Conservation (phyloP, 768 basidiomycete genomes). For the Phaeotremella skinneri region DNA sequence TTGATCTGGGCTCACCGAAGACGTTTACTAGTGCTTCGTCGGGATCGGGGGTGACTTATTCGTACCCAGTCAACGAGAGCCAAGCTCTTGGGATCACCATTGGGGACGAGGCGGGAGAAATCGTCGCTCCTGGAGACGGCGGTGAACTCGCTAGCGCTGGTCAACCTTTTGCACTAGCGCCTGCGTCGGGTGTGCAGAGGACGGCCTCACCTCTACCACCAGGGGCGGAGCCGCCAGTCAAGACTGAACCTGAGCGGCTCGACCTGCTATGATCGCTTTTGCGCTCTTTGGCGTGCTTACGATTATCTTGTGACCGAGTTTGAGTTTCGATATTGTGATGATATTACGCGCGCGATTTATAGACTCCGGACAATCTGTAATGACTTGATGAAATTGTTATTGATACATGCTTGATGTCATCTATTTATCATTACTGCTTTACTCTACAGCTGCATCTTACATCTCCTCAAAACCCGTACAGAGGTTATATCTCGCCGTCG, state of each 20-base stretch:
- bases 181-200: not conserved
- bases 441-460: not conserved
- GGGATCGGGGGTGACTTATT: constrained; percentile 21
- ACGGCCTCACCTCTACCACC: constrained; percentile 30
- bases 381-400: not conserved
- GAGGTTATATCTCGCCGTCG: constrained; percentile 20
- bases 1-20: constrained; percentile 12
- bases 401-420: not conserved
- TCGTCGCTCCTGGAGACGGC: not conserved
- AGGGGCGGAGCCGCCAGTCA: constrained; percentile 30
- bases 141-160: not conserved
- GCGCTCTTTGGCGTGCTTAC: not conserved
- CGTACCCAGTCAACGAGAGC: constrained; percentile 10
- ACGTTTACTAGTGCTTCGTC: constrained; percentile 20
- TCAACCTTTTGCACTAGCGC: not conserved
- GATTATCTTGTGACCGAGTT: not conserved
- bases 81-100: no score
- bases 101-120: not conserved
- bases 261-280: not conserved
- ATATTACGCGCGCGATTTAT: no score
- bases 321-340: no score
- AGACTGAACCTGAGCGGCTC: not conserved
- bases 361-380: no score
- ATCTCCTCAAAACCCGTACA: no score
- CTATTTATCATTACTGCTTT: not conserved